phyloP scores from a whole-genome alignment of 148 eudicot genomes.

The Camellia granthamiana region DNA sequence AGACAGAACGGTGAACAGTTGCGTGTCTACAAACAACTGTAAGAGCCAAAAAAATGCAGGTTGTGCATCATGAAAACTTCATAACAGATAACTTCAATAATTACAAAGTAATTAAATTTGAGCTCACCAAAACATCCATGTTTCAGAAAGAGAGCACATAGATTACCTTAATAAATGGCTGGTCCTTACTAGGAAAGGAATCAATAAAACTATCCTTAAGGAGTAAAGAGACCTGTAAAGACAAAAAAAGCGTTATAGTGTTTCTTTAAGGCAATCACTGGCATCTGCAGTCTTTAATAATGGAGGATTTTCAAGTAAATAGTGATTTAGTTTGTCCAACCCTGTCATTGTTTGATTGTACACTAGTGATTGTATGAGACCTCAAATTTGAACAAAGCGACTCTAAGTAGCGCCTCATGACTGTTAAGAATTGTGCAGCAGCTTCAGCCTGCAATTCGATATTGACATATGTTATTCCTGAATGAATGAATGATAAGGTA shows the following conservation, averaged over 20 bases:
- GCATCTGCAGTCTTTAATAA: not conserved
- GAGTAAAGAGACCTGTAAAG: slow-evolving; percentile 79
- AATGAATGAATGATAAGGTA: not conserved
- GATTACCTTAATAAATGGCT: slow-evolving; percentile 70
- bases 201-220: slow-evolving; percentile 89
- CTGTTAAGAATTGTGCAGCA: slow-evolving; percentile 55
- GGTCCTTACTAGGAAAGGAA: slow-evolving; percentile 75
- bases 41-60: slow-evolving; percentile 18
- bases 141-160: not conserved
- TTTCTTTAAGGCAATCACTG: slow-evolving; percentile 2
- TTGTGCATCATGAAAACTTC: not conserved
- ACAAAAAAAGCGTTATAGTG: not conserved
- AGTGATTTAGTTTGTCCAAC: slow-evolving; percentile 34
- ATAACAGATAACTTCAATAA: not conserved
- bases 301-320: not conserved
- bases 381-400: slow-evolving; percentile 76
- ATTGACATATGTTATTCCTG: not conserved
- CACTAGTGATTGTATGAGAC: slow-evolving; percentile 86
- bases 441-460: slow-evolving; percentile 67
- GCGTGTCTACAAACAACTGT: slow-evolving; percentile 93
- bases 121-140: not conserved
- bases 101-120: not conserved
- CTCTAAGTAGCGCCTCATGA: slow-evolving; percentile 76
- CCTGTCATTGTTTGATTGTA: slow-evolving; percentile 83
- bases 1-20: slow-evolving; percentile 75